A percentile compares a stretch with the other conserved stretches of the same genome.
These are phyloP conservation scores for Aegilops umbellulata DNA, from an alignment of 176 grass and related monocot species.

Conservation along the genomic window DNA sequence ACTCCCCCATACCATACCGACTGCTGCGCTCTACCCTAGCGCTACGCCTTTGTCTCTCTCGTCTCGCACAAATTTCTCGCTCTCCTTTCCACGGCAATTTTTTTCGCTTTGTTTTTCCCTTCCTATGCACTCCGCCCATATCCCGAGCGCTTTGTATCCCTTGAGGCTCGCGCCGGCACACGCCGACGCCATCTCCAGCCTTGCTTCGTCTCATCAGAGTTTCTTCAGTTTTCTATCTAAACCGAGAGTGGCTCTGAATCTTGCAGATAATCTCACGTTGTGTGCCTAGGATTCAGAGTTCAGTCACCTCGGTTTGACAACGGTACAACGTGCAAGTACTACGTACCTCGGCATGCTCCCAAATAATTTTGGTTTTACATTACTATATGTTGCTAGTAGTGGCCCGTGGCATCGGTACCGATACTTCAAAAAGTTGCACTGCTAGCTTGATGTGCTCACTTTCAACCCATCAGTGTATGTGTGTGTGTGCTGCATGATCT, in stretches of 20 bases:
- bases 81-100: neutral
- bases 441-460: neutral
- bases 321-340: too few species aligned
- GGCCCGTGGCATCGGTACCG: too few species aligned
- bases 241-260: neutral
- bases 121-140: neutral
- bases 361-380: neutral
- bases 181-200: neutral
- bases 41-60: neutral
- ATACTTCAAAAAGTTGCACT: neutral
- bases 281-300: constrained; percentile 1
- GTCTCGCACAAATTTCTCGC: neutral
- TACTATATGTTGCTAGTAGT: too few species aligned
- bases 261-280: too few species aligned
- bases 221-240: neutral
- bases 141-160: constrained; percentile 9
- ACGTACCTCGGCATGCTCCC: too few species aligned
- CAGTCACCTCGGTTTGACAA: too few species aligned
- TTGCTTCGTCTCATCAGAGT: neutral
- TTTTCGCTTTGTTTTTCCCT: neutral
- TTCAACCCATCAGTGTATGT: too few species aligned
- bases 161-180: neutral
- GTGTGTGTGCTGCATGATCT: neutral
- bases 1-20: neutral
- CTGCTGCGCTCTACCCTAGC: too few species aligned